A percentile compares a stretch with the other conserved stretches of the same genome.
These are phyloP conservation scores for Lasiosphaeria hispida DNA, from an alignment of 495 filamentous ascomycete genomes.

Conservation along the genomic window DNA sequence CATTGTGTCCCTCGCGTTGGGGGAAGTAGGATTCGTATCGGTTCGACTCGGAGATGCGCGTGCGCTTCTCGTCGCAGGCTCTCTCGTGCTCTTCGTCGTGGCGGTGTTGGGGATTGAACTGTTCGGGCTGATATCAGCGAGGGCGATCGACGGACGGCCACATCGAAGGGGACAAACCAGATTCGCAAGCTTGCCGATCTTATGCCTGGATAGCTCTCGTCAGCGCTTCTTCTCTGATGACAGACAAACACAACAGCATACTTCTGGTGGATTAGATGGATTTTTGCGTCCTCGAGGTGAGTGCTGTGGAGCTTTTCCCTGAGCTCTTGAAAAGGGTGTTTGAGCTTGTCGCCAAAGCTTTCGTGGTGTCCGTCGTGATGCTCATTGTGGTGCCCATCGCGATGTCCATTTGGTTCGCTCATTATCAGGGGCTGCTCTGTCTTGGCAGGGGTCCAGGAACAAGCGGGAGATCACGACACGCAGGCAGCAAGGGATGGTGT, in stretches of 20 bases:
- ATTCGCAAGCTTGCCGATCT: conserved; percentile 56
- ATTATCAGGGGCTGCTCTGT: too few species aligned
- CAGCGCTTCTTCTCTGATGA: neutral
- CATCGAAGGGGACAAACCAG: conserved; percentile 35
- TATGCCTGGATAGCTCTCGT: conserved; percentile 36
- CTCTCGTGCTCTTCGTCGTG: conserved; percentile 94
- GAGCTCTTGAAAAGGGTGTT: conserved; percentile 39
- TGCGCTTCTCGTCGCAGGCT: conserved; percentile 75
- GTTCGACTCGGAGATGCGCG: conserved; percentile 66
- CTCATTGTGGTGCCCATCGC: too few species aligned
- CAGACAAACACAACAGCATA: conserved; percentile 17
- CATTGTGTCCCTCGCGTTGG: conserved; percentile 74
- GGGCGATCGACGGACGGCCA: neutral
- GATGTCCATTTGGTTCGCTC: too few species aligned
- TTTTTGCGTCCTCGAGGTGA: conserved; percentile 48
- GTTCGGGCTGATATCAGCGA: conserved; percentile 4
- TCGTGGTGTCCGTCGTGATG: too few species aligned
- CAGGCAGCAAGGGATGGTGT: too few species aligned
- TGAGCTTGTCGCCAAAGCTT: conserved; percentile 26
- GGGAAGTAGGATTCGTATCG: conserved; percentile 88
- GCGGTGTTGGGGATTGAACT: conserved; percentile 84
- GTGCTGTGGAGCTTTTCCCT: conserved; percentile 49
- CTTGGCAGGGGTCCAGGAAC: too few species aligned
- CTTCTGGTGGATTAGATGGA: conserved; percentile 49
- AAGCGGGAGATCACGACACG: too few species aligned